These are phyloP conservation scores for Gloeophyllum trabeum DNA, from an alignment of 768 basidiomycete genomes.

Conservation along the genomic window DNA sequence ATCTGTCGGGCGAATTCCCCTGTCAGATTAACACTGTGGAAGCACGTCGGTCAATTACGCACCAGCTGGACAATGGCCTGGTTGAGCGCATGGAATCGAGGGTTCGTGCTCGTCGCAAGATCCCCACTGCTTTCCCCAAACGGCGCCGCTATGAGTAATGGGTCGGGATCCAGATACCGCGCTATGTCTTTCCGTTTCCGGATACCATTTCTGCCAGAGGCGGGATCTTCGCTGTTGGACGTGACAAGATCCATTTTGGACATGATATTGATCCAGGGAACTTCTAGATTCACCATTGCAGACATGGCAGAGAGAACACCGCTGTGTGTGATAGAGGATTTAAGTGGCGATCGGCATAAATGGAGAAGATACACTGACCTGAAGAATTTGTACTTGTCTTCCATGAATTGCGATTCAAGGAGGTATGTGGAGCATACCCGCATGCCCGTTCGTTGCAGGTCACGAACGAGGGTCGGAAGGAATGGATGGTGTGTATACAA, in stretches of 20 bases:
- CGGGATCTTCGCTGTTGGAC: constrained; percentile 44
- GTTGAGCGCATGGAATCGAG: constrained; percentile 88
- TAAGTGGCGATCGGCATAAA: constrained; percentile 1
- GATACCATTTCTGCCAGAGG: constrained; percentile 59
- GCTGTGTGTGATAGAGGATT: constrained; percentile 24
- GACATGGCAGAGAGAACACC: constrained; percentile 98
- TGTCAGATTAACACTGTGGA: background rate
- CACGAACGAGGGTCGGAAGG: constrained; percentile 79
- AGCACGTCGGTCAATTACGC: constrained; percentile 16
- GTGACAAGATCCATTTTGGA: constrained; percentile 98
- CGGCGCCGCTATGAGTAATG: constrained; percentile 64
- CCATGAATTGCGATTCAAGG: constrained; percentile 98
- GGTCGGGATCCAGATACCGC: constrained; percentile 95
- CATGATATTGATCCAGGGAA: constrained; percentile 97
- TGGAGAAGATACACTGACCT: constrained; percentile 31
- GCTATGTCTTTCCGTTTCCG: constrained; percentile 74
- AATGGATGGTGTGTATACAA: constrained; percentile 98
- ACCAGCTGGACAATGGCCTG: constrained; percentile 93
- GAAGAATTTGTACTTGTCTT: constrained; percentile 98
- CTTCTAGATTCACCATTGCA: constrained; percentile 95
- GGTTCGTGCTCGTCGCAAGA: constrained; percentile 39
- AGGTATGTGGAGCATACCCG: constrained; percentile 86
- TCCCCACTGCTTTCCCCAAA: constrained; percentile 44
- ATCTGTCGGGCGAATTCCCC: constrained; percentile 41
- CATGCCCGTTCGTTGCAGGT: constrained; percentile 66